These are phyloP conservation scores for Leucogyrophana mollusca DNA, from an alignment of 768 basidiomycete species.

Conservation along the genomic window DNA sequence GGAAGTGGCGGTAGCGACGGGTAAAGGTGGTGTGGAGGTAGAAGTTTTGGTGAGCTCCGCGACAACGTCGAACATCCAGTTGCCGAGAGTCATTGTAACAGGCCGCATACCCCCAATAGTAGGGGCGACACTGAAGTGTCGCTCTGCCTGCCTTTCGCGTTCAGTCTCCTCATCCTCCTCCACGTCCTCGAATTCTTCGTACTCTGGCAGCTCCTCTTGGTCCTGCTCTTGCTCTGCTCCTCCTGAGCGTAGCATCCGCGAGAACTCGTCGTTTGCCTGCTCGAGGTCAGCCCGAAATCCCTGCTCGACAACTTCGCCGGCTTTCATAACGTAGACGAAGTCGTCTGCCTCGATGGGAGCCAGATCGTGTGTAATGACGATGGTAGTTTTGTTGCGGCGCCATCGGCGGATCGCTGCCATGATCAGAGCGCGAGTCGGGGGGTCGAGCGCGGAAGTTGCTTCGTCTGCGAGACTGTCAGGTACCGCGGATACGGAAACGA, in stretches of 20 bases:
- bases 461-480: slow-evolving; percentile 64
- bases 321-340: slow-evolving; percentile 90
- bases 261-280: slow-evolving; percentile 61
- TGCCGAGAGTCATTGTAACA: slow-evolving; percentile 51
- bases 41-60: slow-evolving; percentile 53
- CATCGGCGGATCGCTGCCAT: slow-evolving; percentile 70
- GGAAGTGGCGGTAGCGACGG: slow-evolving; percentile 20
- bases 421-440: slow-evolving; percentile 82
- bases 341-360: slow-evolving; percentile 72
- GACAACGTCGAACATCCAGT: slow-evolving; percentile 85
- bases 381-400: slow-evolving; percentile 62
- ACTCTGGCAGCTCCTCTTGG: slow-evolving; percentile 24
- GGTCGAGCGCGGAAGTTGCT: slow-evolving; percentile 82
- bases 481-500: no score
- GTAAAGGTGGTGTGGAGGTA: slow-evolving; percentile 16
- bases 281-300: slow-evolving; percentile 86
- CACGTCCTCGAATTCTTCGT: slow-evolving; percentile 44
- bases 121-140: slow-evolving; percentile 43
- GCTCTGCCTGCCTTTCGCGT: slow-evolving; percentile 22
- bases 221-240: slow-evolving; percentile 43
- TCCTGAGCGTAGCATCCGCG: slow-evolving; percentile 65
- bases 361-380: slow-evolving; percentile 87
- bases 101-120: slow-evolving; percentile 43
- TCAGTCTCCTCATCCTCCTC: slow-evolving; percentile 47
- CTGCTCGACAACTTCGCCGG: slow-evolving; percentile 79